Base-by-base conservation (phyloP, 768 basidiomycete species). In the Chalciporus piperatus region DNA sequence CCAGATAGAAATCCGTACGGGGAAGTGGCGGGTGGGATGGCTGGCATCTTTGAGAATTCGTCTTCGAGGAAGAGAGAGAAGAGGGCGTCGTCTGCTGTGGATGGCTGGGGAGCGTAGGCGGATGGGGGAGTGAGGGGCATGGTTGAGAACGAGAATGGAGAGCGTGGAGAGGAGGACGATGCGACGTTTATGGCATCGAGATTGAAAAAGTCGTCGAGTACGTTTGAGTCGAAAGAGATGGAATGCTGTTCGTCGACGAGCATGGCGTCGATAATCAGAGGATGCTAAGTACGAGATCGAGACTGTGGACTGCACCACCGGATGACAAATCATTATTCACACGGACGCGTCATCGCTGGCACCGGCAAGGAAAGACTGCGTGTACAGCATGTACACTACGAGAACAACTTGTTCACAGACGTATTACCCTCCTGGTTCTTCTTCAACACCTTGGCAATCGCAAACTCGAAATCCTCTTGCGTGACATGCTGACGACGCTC, bases 391-490 rank as follows among this genome's bases (percentile, higher is more conserved):
- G n/a, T n/a, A n/a, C n/a, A 88, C 76, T 80, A 89, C 51, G 87
- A 87, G 78, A 97, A 98, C 48, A 98, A 71, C 76, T 96, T 98
- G 79, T 89, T 93, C 59, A 93, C 89, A 1, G 88, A 91, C 22
- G 91, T 97, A 68, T 95, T 95, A 14, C 85, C 87, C 60, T 97
- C 94, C 62, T 95, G 90, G 77, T 94, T 92, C 81, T 95, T 96
- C 83, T 97, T 98, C 62, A 96, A 73, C 9, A 92, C 92, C 81
- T 97, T 98, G 3, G 95, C 94, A 12, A 98, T 89, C 30, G 96
- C 95, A 75, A 98, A 94, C 76, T 98, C 97, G 63, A 98, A 98
- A 65, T 98, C 96, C 65, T 98, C 96, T 70, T 97, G 95, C 3
- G 95, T 97, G 45, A 98, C 96, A 68, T 98, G 95, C 58, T 97